A percentile compares a stretch with the other conserved stretches of the same genome.
Conservation (phyloP, 2,329 filamentous ascomycete genomes). For the Neopestalotiopsis sp. region DNA sequence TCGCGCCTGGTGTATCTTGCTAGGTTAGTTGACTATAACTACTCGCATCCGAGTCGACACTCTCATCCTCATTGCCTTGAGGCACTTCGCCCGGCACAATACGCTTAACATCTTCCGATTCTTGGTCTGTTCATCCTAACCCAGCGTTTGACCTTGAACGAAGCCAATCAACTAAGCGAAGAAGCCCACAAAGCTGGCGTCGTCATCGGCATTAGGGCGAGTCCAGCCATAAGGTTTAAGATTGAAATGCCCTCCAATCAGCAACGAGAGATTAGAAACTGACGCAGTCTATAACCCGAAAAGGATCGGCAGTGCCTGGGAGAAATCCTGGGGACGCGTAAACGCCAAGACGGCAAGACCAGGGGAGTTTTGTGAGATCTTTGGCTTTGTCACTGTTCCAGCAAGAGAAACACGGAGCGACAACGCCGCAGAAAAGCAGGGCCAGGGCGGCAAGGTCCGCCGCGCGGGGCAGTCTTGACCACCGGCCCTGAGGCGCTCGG, state of each 20-base stretch:
- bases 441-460: background rate
- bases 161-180: background rate
- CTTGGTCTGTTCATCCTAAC: background rate
- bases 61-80: background rate
- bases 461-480: background rate
- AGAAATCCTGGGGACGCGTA: background rate
- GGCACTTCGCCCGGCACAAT: background rate
- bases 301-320: background rate
- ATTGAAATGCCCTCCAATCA: constrained; percentile 11
- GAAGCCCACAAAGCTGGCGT: background rate
- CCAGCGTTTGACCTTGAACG: background rate
- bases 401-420: background rate
- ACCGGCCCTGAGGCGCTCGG: background rate
- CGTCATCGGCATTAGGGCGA: background rate
- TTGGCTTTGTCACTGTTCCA: background rate
- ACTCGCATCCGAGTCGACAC: background rate
- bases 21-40: background rate
- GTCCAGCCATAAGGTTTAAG: background rate
- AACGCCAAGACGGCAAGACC: constrained; percentile 8
- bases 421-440: background rate
- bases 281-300: background rate
- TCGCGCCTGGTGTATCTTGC: background rate
- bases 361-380: background rate
- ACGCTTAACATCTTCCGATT: background rate
- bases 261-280: background rate